phyloP scores from a whole-genome alignment of 148 eudicot species.

The Vaccinium vitisidaea region DNA sequence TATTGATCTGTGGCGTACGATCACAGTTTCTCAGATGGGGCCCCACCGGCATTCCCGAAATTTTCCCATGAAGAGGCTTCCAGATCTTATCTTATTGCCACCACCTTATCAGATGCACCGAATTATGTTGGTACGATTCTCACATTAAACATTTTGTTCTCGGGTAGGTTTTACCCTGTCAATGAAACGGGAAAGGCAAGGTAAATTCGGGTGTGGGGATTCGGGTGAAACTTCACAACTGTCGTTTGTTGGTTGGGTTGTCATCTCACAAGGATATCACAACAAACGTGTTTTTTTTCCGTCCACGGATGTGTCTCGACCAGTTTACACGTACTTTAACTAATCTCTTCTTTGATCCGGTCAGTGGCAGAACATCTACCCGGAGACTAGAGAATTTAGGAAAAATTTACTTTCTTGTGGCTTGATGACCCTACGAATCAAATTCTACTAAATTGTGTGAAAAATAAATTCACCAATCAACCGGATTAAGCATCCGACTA shows the following conservation, averaged over 20 bases:
- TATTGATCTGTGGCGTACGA: neutral
- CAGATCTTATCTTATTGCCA: too few species aligned
- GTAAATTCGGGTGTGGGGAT: neutral
- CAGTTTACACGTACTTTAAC: too few species aligned
- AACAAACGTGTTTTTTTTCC: neutral
- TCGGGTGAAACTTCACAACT: neutral
- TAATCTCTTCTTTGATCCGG: too few species aligned
- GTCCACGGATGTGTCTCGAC: too few species aligned
- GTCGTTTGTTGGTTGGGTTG: neutral
- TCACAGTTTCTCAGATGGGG: conserved; percentile 2
- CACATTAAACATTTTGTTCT: neutral
- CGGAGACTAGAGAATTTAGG: too few species aligned
- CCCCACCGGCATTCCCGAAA: neutral
- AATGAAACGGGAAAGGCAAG: neutral
- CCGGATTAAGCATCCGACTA: too few species aligned
- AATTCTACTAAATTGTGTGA: too few species aligned
- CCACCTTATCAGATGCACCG: neutral
- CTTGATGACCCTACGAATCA: too few species aligned
- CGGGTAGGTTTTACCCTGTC: neutral
- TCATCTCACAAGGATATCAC: neutral
- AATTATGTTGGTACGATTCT: neutral
- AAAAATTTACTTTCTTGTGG: too few species aligned
- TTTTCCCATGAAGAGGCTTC: neutral
- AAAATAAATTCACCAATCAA: too few species aligned
- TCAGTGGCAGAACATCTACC: too few species aligned